phyloP scores from a whole-genome alignment of 345 rosid species.

The Euphorbia lathyris region DNA sequence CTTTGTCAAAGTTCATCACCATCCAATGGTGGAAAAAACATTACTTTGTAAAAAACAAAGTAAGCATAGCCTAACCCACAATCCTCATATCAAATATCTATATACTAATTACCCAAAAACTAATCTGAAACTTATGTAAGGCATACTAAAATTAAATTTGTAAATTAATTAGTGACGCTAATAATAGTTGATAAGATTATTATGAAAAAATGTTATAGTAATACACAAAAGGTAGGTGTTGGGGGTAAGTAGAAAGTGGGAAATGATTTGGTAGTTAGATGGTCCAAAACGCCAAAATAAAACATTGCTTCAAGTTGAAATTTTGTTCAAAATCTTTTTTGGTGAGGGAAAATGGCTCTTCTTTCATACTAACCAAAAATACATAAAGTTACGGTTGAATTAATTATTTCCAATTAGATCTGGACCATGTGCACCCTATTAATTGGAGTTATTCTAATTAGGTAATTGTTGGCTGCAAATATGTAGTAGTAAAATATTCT shows the following conservation, averaged over 20 bases:
- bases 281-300: slow-evolving; percentile 14
- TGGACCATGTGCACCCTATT: not conserved
- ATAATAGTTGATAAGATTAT: no score
- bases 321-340: slow-evolving; percentile 8
- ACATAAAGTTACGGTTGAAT: not conserved
- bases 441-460: not conserved
- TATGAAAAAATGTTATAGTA: no score
- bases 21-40: no score
- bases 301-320: slow-evolving; percentile 18
- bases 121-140: no score
- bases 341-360: not conserved
- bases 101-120: no score
- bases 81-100: no score
- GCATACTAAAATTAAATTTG: no score
- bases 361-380: not conserved
- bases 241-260: slow-evolving; percentile 24
- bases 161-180: no score
- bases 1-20: no score
- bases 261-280: slow-evolving; percentile 10
- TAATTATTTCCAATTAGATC: not conserved
- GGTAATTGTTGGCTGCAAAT: not conserved
- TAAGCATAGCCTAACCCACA: no score
- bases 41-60: no score
- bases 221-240: slow-evolving; percentile 11
- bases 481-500: not conserved